Evolutionary conservation across 345 rosid genomes (phyloP).

Genomic region (Orychophragmus violaceus): DNA sequence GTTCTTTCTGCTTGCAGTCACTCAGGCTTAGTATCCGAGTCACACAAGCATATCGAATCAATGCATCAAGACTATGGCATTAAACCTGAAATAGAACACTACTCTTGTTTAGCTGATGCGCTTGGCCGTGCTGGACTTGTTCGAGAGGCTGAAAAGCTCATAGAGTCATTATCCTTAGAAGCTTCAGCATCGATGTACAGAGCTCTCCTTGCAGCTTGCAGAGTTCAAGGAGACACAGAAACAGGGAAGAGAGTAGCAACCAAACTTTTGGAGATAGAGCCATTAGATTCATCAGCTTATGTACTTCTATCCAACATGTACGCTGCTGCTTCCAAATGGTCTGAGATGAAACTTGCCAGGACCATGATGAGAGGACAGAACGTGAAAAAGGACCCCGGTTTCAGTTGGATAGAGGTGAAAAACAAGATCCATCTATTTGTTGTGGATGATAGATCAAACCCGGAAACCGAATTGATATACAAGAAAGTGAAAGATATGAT

Average conservation of each 20-base stretch:
- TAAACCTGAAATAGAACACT: constrained; percentile 54
- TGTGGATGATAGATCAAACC: constrained; percentile 46
- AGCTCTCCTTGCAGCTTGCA: constrained; percentile 54
- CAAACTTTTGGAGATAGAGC: constrained; percentile 47
- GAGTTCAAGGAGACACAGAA: constrained; percentile 42
- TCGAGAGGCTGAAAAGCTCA: constrained; percentile 46
- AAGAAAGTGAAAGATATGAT: constrained; percentile 37
- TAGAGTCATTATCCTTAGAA: constrained; percentile 45
- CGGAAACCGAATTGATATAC: constrained; percentile 34
- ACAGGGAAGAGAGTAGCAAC: constrained; percentile 46
- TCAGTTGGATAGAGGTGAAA: constrained; percentile 56
- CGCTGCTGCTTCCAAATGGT: constrained; percentile 51
- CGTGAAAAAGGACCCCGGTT: constrained; percentile 58
- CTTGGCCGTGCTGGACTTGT: constrained; percentile 54
- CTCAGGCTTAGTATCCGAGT: constrained; percentile 47
- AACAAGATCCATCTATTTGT: constrained; percentile 46
- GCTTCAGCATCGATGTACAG: constrained; percentile 55
- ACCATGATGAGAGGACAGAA: constrained; percentile 39
- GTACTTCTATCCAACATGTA: constrained; percentile 52
- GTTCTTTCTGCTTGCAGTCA: constrained; percentile 55
- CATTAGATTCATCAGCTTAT: constrained; percentile 45
- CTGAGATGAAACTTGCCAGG: constrained; percentile 37
- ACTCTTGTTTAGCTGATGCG: constrained; percentile 55
- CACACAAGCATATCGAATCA: constrained; percentile 33
- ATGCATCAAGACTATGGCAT: constrained; percentile 46